phyloP scores from a whole-genome alignment of 2,329 filamentous ascomycete species.

The Iodosphaeria phyllophila region DNA sequence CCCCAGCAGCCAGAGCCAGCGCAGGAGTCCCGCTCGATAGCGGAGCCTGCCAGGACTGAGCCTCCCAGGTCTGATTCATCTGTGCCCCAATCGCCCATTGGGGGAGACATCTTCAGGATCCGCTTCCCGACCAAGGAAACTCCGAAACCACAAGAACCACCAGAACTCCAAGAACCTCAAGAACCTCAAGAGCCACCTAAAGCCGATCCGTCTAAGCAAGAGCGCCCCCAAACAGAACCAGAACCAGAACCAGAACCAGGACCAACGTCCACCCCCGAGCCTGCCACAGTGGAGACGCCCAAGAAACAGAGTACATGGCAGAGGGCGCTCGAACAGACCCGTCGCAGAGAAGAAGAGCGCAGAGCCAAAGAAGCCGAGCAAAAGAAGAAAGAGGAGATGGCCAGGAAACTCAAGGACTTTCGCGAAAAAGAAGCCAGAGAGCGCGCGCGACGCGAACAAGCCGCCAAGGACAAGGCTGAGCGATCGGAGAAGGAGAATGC shows the following conservation, averaged over 20 bases:
- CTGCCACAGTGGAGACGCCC: conserved; percentile 1
- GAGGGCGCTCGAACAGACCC: conserved; percentile 48
- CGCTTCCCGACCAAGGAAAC: conserved; percentile 1
- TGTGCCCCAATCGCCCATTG: conserved; percentile 1
- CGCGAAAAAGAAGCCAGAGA: conserved; percentile 35
- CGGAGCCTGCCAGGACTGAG: neutral
- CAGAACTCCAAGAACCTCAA: neutral
- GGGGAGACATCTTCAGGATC: neutral
- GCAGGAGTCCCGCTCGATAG: neutral
- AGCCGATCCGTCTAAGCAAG: conserved; percentile 1
- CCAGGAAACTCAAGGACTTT: conserved; percentile 31
- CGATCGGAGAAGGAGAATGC: no score
- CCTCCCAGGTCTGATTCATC: neutral
- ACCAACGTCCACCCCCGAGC: neutral
- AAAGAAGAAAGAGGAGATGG: conserved; percentile 36
- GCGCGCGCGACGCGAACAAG: conserved; percentile 18
- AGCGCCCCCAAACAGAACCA: no score
- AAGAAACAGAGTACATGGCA: conserved; percentile 32
- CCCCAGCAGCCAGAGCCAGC: neutral
- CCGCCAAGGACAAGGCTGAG: conserved; percentile 12
- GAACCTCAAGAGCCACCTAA: conserved; percentile 1
- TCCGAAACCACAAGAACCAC: neutral
- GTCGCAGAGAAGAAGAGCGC: conserved; percentile 43
- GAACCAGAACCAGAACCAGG: conserved; percentile 1
- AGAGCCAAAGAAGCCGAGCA: conserved; percentile 41